Evolutionary conservation across 352 stramenopile genomes (phyloP), one percentile per base, ranked within the genome.

Genomic region (Pythium oligandrum): DNA sequence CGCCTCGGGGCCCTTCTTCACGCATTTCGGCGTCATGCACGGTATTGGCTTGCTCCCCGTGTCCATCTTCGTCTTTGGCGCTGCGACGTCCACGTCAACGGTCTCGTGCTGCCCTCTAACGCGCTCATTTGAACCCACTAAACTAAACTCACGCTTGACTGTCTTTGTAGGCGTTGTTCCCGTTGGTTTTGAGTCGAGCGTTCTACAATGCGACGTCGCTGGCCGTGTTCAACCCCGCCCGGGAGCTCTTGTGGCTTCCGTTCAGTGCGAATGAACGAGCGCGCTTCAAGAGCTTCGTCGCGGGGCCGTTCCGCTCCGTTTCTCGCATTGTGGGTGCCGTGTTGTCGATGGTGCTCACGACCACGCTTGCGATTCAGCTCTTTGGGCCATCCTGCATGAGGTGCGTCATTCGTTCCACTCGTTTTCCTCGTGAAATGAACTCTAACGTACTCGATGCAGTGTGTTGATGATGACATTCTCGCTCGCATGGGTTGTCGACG

Each of bases 21-120:
- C 78, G 26, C 82, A 76, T 33, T 93, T 93, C 64, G 83, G 83
- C 33, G 83, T 92, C 46, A 90, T 94, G 81, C 90, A 91, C 51
- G 83, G 81, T 6, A 90, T 94, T 48, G 73, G 66, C 2, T 64
- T 83, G 59, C 66, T 94, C 4, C 84, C 84, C 0, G 59, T 89
- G 6, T 73, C 76, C 0, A 76, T 93, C 4, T 77, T 94, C 33
- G 53, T 90, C 17, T 94, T 92, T 63, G 81, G 80, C 4, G 60
- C 60, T 2, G 77, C 79, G 4, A 87, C 78, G 6, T 85, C 79
- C 35, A 44, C 70, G 40, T 86, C 82, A 0, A 83, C 61, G 48
- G 74, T 88, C 17, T 26, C 17, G 17, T 26, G 17, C 17, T 26
- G 17, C 17, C 17, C 17, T 26, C 17, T 26, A 26, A 26, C 17